Evolutionary conservation across 2,329 filamentous ascomycete species (phyloP).

Genomic region (Penicillium sp.): DNA sequence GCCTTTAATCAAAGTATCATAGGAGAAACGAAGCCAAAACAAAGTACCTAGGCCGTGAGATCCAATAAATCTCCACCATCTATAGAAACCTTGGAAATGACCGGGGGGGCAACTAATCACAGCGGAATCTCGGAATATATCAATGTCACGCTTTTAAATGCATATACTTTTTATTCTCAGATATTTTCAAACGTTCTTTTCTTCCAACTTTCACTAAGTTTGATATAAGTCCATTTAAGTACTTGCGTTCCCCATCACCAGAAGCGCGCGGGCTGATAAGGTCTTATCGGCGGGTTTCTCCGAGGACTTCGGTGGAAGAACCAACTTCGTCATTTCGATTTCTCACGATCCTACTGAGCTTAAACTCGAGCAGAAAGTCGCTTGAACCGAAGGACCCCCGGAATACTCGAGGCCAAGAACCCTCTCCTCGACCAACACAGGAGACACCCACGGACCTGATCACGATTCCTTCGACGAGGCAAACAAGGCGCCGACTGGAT

Average conservation of each 20-base stretch:
- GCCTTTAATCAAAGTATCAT: neutral
- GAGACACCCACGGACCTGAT: neutral
- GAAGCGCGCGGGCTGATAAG: slow-evolving; percentile 3
- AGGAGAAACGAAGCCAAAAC: neutral
- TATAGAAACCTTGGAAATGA: neutral
- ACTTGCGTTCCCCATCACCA: neutral
- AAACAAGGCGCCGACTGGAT: slow-evolving; percentile 9
- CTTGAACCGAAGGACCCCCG: neutral
- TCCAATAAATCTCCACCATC: neutral
- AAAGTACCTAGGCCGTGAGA: neutral
- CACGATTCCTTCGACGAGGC: slow-evolving; percentile 1
- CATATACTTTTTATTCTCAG: neutral
- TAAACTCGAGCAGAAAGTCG: neutral
- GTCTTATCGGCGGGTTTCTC: slow-evolving; percentile 29
- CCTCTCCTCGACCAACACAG: neutral
- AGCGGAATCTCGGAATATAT: neutral
- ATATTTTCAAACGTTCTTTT: neutral
- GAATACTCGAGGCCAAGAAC: neutral
- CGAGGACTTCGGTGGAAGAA: slow-evolving; percentile 12
- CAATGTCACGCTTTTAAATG: neutral
- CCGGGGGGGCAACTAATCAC: neutral
- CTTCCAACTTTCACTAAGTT: neutral
- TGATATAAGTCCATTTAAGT: neutral
- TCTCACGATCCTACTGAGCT: neutral
- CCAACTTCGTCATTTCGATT: slow-evolving; percentile 15